Conservation (phyloP, 371 early-diverging fungal genomes). For the Lichtheimia hyalospora region DNA sequence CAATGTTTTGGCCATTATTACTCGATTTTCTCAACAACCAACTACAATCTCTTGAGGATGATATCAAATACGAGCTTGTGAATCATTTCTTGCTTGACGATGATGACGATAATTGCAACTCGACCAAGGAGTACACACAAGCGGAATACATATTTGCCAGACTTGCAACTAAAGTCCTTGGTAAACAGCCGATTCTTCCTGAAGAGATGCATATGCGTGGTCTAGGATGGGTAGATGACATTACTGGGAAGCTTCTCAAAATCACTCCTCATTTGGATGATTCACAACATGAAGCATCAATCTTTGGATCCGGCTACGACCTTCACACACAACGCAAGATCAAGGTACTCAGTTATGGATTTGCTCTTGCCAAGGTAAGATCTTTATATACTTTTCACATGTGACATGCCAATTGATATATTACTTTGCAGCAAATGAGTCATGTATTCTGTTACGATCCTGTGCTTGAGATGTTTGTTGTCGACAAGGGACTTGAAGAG, state of each 20-base stretch:
- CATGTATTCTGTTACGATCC: constrained; percentile 36
- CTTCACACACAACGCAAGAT: constrained; percentile 21
- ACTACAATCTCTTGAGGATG: constrained; percentile 25
- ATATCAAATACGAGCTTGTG: constrained; percentile 32
- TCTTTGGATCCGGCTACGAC: neutral
- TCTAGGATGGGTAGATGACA: constrained; percentile 50
- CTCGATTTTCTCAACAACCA: constrained; percentile 32
- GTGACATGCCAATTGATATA: neutral
- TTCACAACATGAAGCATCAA: neutral
- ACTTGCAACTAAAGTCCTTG: constrained; percentile 17
- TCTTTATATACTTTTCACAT: neutral
- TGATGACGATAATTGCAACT: constrained; percentile 4
- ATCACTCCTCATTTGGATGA: constrained; percentile 2
- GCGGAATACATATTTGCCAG: constrained; percentile 18
- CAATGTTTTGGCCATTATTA: constrained; percentile 37
- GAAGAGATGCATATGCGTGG: constrained; percentile 46
- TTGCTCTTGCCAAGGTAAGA: constrained; percentile 49
- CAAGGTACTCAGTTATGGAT: constrained; percentile 44
- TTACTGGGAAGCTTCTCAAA: constrained; percentile 29
- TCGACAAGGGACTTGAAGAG: constrained; percentile 16
- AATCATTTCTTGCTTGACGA: constrained; percentile 35
- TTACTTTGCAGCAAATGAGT: constrained; percentile 31
- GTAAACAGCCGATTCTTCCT: constrained; percentile 33
- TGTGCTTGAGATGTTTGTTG: constrained; percentile 32
- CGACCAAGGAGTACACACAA: constrained; percentile 1